Evolutionary conservation across 257 asterid genomes (phyloP).

Genomic region (Gentiana straminea): DNA sequence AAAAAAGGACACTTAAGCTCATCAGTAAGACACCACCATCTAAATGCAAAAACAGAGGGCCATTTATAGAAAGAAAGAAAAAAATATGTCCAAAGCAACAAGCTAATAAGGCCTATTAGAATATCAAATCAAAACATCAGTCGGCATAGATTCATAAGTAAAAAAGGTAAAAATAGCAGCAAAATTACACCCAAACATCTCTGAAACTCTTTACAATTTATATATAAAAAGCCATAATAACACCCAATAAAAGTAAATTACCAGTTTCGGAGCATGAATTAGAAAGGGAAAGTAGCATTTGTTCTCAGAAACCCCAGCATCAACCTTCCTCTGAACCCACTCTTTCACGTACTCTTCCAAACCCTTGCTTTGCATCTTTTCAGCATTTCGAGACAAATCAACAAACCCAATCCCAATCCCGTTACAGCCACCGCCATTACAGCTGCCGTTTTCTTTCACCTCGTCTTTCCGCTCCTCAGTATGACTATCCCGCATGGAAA

Average conservation of each 20-base stretch:
- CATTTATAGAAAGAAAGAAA: too few species aligned
- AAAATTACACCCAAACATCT: too few species aligned
- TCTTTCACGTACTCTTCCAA: conserved; percentile 30
- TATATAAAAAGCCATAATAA: too few species aligned
- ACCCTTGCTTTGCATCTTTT: conserved; percentile 8
- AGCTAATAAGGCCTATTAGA: not conserved
- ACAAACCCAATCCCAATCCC: conserved; percentile 7
- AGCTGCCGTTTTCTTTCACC: not conserved
- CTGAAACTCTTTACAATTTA: too few species aligned
- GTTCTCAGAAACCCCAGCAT: conserved; percentile 36
- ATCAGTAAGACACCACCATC: not conserved
- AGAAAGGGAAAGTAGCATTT: conserved; percentile 47
- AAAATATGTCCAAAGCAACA: not conserved
- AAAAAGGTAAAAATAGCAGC: too few species aligned
- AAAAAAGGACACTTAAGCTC: too few species aligned
- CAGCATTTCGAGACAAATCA: conserved; percentile 1
- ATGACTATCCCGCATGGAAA: conserved; percentile 1
- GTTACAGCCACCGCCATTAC: not conserved
- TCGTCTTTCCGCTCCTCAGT: conserved; percentile 3
- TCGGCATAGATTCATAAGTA: too few species aligned
- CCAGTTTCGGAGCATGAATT: conserved; percentile 50
- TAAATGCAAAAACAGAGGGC: not conserved
- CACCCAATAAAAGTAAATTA: conserved; percentile 6
- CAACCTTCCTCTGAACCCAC: conserved; percentile 32
- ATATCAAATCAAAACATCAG: too few species aligned